Evolutionary conservation across 192 early-diverging fungal genomes (phyloP), one percentile per base, ranked within the genome.

Genomic region (Coemansia pectinata): DNA sequence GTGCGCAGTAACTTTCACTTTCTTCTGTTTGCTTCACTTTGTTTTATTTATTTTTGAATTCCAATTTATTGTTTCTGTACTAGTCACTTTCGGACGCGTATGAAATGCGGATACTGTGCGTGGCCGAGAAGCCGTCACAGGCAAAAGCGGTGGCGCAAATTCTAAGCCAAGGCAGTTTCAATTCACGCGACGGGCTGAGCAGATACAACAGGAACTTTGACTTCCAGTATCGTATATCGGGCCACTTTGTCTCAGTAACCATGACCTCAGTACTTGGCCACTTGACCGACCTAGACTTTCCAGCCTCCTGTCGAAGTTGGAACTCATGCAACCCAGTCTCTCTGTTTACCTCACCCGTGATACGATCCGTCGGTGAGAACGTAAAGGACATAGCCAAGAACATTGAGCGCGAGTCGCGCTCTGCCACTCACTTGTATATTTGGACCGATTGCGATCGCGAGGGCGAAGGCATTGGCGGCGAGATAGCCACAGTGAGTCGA

Each of bases 381-480:
- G 10, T 40, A 23, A 65, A 85, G 48, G 65, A 64, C 2, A 60
- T 96, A 9, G 89, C 85, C 17, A 48, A 76, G 6, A 98, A 97
- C 72, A 61, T 99, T 2, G 41, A 72, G 14, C 48, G 75, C 14
- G 85, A 95, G 65, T 87, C 90, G 0, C 84, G 87, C 14, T 63
- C 69, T 0, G 87, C 90, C 0, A 81, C 90, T 11, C 72, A 87
- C 48, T 71, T 99, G 36, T 88, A 96, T 48, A 99, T 99, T 50
- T 99, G 97, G 97, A 99, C 97, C 5, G 97, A 99, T 86, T 98
- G 96, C 69, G 96, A 99, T 86, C 88, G 92, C 9, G 95, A 98
- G 80, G 97, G 97, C 31, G 97, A 99, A 67, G 89, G 89, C 39
- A 99, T 99, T 66, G 97, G 97, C 14, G 73, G 79, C 11, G 97